These are phyloP conservation scores for Psilocybe azurescens DNA, from an alignment of 768 basidiomycete species.

Conservation along the genomic window DNA sequence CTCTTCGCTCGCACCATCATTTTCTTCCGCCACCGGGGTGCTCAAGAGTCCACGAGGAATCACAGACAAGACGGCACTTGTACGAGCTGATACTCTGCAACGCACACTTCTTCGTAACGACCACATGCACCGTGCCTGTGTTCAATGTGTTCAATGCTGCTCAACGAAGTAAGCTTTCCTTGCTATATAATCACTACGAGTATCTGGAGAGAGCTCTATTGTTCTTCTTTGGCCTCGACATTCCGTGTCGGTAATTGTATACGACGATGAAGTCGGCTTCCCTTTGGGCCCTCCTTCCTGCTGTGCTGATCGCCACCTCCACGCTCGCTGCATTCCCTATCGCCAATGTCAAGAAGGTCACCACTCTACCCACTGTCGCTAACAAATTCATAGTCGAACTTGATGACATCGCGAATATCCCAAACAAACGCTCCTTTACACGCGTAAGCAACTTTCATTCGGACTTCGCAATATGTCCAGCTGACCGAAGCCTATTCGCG, in stretches of 20 bases:
- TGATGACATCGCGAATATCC: constrained; percentile 42
- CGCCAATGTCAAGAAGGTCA: constrained; percentile 41
- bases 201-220: not conserved
- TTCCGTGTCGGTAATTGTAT: not conserved
- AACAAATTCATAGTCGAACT: constrained; percentile 67
- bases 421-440: constrained; percentile 37
- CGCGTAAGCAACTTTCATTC: constrained; percentile 26
- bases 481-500: not conserved
- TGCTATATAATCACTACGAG: not conserved
- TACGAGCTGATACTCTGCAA: not conserved
- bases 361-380: constrained; percentile 44
- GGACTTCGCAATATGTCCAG: not conserved
- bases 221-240: not conserved
- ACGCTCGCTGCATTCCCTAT: constrained; percentile 37
- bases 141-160: not conserved
- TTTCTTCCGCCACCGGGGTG: not conserved
- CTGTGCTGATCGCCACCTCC: constrained; percentile 28
- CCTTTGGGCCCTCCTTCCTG: constrained; percentile 31
- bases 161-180: too few relatives aligned
- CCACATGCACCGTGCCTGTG: constrained; percentile 5
- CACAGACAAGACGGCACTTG: constrained; percentile 1
- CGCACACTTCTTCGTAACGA: not conserved
- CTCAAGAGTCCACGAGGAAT: not conserved
- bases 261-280: constrained; percentile 38
- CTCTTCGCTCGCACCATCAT: not conserved